phyloP scores from a whole-genome alignment of 2,329 filamentous ascomycete species.

The Aspergillus amoenus region DNA sequence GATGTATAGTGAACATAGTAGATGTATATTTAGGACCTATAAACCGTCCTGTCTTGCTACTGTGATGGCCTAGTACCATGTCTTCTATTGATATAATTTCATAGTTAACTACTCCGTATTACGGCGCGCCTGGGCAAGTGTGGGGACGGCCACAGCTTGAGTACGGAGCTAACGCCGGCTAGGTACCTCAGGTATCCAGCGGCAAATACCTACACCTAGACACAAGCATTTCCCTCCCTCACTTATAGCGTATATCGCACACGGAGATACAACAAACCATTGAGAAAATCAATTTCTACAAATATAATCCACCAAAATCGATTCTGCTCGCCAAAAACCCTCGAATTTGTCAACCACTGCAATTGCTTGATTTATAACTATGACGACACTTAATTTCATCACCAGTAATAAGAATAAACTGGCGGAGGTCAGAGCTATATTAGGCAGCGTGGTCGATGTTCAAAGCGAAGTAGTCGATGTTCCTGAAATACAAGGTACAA shows the following conservation, averaged over 20 bases:
- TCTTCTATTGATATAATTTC: background rate
- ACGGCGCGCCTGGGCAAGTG: background rate
- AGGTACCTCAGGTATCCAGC: too few species aligned
- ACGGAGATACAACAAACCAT: background rate
- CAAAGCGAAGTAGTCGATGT: constrained; percentile 75
- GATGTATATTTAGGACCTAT: background rate
- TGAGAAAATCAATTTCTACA: background rate
- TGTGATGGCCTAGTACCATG: background rate
- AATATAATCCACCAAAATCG: background rate
- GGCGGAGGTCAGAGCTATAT: constrained; percentile 81
- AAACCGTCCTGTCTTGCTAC: background rate
- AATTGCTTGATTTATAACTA: constrained; percentile 25
- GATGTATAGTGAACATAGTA: constrained; percentile 5
- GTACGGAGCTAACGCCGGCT: too few species aligned
- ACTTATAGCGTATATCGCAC: background rate
- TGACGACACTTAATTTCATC: constrained; percentile 77
- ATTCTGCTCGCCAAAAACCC: background rate
- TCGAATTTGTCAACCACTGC: background rate
- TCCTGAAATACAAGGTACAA: constrained; percentile 84
- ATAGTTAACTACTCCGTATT: background rate
- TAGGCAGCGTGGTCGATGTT: constrained; percentile 71
- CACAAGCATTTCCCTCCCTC: background rate
- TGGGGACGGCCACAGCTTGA: background rate
- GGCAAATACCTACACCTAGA: too few species aligned
- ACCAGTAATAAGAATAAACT: constrained; percentile 96